Evolutionary conservation across 352 stramenopile genomes (phyloP).

Genomic region (Saprolegnia parasitica): DNA sequence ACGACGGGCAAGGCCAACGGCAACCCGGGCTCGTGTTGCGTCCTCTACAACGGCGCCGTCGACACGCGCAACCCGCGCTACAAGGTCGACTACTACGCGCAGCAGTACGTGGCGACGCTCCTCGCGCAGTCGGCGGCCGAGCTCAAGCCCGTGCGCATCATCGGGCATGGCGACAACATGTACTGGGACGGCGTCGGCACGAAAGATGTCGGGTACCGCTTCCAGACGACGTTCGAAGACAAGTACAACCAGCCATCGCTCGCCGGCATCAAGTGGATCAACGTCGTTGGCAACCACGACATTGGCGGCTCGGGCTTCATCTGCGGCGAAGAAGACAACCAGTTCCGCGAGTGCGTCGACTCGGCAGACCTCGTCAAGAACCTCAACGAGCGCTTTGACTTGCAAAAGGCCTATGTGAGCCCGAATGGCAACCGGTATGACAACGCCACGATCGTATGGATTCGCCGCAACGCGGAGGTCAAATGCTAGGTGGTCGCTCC

Average conservation of each 20-base stretch:
- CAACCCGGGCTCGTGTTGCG: slow-evolving; percentile 51
- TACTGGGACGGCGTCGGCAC: slow-evolving; percentile 25
- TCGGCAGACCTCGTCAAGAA: slow-evolving; percentile 17
- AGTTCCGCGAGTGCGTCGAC: slow-evolving; percentile 8
- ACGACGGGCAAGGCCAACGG: slow-evolving; percentile 49
- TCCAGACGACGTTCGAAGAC: slow-evolving; percentile 14
- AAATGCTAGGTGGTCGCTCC: slow-evolving; percentile 12
- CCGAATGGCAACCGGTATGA: slow-evolving; percentile 32
- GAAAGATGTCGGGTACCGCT: background rate
- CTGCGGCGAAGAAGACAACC: background rate
- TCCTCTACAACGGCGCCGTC: slow-evolving; percentile 45
- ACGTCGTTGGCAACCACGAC: slow-evolving; percentile 81
- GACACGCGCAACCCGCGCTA: slow-evolving; percentile 13
- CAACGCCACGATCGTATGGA: background rate
- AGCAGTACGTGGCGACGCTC: slow-evolving; percentile 7
- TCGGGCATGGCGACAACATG: slow-evolving; percentile 29
- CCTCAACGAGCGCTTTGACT: slow-evolving; percentile 19
- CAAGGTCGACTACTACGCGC: slow-evolving; percentile 23
- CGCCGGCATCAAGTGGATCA: slow-evolving; percentile 64
- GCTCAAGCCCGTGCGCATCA: background rate
- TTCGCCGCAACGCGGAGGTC: too few relatives aligned
- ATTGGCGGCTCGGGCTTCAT: slow-evolving; percentile 66
- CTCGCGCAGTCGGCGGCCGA: slow-evolving; percentile 7
- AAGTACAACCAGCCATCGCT: slow-evolving; percentile 37
- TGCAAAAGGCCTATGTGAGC: slow-evolving; percentile 14